Evolutionary conservation across 768 basidiomycete species (phyloP).

Genomic region (Amanita rimosa): DNA sequence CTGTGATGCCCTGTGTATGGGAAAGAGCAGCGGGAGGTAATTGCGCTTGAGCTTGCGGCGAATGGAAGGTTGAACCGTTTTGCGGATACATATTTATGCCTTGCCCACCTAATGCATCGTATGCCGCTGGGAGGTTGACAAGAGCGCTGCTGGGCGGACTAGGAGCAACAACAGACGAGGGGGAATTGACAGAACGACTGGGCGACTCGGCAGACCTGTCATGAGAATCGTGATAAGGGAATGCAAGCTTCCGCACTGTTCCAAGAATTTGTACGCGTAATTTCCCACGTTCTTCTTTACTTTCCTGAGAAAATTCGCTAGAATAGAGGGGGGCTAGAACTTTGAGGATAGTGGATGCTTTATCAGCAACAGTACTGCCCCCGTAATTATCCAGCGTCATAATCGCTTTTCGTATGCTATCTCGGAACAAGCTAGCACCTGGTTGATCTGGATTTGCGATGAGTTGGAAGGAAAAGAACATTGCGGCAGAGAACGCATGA

Average conservation of each 20-base stretch:
- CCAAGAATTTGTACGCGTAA: conserved; percentile 50
- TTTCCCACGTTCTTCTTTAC: conserved; percentile 41
- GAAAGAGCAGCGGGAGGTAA: conserved; percentile 12
- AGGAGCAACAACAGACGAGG: conserved; percentile 45
- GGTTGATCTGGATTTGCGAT: conserved; percentile 73
- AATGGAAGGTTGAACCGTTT: conserved; percentile 10
- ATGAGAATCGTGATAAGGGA: conserved; percentile 60
- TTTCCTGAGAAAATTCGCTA: conserved; percentile 42
- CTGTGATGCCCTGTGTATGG: conserved; percentile 10
- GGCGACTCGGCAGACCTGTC: conserved; percentile 25
- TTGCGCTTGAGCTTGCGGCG: conserved; percentile 17
- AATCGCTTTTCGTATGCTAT: conserved; percentile 62
- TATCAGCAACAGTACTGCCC: conserved; percentile 61
- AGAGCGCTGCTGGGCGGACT: conserved; percentile 37
- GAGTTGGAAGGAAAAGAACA: conserved; percentile 89
- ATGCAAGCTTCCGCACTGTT: conserved; percentile 64
- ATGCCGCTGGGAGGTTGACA: conserved; percentile 24
- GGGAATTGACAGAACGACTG: conserved; percentile 37
- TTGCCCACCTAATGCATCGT: conserved; percentile 17
- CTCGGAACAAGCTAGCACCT: conserved; percentile 65
- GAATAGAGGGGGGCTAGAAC: conserved; percentile 68
- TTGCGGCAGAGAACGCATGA: conserved; percentile 77
- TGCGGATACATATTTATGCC: conserved; percentile 4
- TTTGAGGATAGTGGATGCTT: conserved; percentile 58
- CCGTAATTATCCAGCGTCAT: conserved; percentile 53